These are phyloP conservation scores for Ogataea nonfermentans DNA, from an alignment of 805 yeast genomes.

Conservation along the genomic window DNA sequence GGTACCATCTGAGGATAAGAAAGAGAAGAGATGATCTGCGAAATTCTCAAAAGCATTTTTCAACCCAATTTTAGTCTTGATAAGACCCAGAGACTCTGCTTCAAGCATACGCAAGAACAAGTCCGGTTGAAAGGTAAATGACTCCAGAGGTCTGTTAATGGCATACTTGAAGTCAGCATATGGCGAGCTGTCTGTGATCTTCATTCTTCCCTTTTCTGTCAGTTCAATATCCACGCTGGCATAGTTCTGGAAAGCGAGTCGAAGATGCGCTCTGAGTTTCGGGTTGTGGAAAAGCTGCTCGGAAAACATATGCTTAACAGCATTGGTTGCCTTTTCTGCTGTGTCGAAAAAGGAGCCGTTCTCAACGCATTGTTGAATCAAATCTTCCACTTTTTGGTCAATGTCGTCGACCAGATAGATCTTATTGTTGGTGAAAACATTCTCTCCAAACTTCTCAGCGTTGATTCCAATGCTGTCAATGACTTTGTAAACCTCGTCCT, in stretches of 20 bases:
- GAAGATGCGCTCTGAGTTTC: conserved; percentile 66
- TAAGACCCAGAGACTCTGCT: conserved; percentile 79
- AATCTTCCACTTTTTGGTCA: conserved; percentile 55
- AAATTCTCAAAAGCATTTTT: conserved; percentile 42
- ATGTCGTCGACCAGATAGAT: conserved; percentile 73
- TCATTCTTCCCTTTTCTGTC: conserved; percentile 78
- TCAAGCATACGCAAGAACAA: conserved; percentile 83
- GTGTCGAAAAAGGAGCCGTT: conserved; percentile 52
- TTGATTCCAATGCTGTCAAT: conserved; percentile 72
- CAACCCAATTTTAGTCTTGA: conserved; percentile 60
- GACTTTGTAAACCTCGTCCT: conserved; percentile 61
- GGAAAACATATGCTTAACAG: conserved; percentile 71
- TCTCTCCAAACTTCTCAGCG: conserved; percentile 81
- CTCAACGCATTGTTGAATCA: conserved; percentile 42
- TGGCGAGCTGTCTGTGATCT: conserved; percentile 76
- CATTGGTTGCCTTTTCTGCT: conserved; percentile 55
- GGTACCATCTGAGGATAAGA: conserved; percentile 72
- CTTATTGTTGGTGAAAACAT: conserved; percentile 63
- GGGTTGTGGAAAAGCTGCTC: conserved; percentile 83
- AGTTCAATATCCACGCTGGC: conserved; percentile 70
- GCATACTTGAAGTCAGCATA: conserved; percentile 92
- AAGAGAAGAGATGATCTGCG: conserved; percentile 49
- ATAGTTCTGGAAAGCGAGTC: conserved; percentile 58
- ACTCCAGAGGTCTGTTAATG: conserved; percentile 71
- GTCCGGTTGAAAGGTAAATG: conserved; percentile 74